A percentile compares a stretch with the other conserved stretches of the same genome.
Evolutionary conservation across 257 asterid species (phyloP).

Genomic region (Primulina huaijiensis): DNA sequence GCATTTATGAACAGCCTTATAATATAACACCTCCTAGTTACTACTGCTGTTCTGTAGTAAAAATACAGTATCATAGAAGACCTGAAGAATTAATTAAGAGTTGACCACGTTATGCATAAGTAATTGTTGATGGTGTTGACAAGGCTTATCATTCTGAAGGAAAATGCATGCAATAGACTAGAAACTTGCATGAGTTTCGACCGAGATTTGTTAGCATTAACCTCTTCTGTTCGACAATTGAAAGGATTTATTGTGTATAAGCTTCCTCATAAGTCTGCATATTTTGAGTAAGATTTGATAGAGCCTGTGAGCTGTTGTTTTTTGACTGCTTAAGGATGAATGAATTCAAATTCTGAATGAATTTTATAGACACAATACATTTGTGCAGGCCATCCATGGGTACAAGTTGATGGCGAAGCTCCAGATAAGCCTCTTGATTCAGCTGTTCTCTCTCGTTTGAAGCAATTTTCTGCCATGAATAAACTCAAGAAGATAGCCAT

Average conservation of each 20-base stretch:
- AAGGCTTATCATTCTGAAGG: neutral
- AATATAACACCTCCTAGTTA: neutral
- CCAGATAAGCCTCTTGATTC: conserved; percentile 75
- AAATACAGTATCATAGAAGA: neutral
- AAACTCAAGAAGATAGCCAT: conserved; percentile 69
- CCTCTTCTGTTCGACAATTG: neutral
- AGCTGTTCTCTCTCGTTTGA: conserved; percentile 60
- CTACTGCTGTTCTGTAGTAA: neutral
- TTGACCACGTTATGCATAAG: neutral
- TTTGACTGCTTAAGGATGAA: neutral
- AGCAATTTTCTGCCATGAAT: conserved; percentile 68
- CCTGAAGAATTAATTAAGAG: neutral
- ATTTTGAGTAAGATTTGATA: neutral
- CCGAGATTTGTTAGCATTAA: neutral
- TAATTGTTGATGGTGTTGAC: neutral
- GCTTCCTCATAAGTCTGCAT: neutral
- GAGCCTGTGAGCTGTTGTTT: neutral
- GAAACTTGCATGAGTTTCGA: neutral
- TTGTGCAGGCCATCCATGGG: conserved; percentile 74
- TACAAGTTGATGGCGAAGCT: conserved; percentile 54
- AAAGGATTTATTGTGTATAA: neutral
- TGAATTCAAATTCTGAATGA: neutral
- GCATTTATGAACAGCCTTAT: neutral
- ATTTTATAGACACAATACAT: conserved; percentile 8
- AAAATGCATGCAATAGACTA: neutral